A percentile compares a stretch with the other conserved stretches of the same genome.
These are phyloP conservation scores for Abrus pulchellus DNA, from an alignment of 306 rosid genomes.

Conservation along the genomic window DNA sequence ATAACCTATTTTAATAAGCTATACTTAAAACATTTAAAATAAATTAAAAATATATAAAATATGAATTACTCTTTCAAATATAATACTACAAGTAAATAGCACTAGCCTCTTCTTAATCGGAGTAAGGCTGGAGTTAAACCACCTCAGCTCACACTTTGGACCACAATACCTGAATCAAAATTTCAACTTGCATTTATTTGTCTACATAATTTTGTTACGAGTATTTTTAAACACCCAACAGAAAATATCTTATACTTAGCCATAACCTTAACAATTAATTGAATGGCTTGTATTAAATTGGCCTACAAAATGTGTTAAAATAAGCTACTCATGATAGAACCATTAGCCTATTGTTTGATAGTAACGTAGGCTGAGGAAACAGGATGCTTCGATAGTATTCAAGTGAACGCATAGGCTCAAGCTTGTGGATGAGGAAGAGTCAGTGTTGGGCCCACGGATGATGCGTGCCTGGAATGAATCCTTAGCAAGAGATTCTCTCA, in stretches of 20 bases:
- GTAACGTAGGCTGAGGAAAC: neutral
- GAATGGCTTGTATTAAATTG: slow-evolving; percentile 43
- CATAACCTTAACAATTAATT: slow-evolving; percentile 33
- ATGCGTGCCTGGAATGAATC: neutral
- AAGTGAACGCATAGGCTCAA: neutral
- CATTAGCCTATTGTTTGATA: slow-evolving; percentile 1
- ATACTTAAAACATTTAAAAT: too few relatives aligned
- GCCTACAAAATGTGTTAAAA: neutral
- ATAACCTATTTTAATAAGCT: too few relatives aligned
- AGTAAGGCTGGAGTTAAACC: too few relatives aligned
- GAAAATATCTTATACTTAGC: neutral
- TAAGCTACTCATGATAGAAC: neutral
- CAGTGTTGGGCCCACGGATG: neutral
- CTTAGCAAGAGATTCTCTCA: neutral
- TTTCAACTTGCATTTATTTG: neutral
- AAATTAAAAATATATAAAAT: too few relatives aligned
- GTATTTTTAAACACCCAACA: neutral
- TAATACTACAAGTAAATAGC: too few relatives aligned
- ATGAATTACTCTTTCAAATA: too few relatives aligned
- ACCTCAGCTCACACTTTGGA: too few relatives aligned
- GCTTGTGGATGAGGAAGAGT: neutral
- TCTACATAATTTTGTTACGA: neutral
- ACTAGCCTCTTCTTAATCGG: too few relatives aligned
- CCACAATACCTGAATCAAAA: neutral
- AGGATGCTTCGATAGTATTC: neutral